A percentile compares a stretch with the other conserved stretches of the same genome.
Evolutionary conservation across 495 filamentous ascomycete genomes (phyloP).

Genomic region (Aspergillus leporis): DNA sequence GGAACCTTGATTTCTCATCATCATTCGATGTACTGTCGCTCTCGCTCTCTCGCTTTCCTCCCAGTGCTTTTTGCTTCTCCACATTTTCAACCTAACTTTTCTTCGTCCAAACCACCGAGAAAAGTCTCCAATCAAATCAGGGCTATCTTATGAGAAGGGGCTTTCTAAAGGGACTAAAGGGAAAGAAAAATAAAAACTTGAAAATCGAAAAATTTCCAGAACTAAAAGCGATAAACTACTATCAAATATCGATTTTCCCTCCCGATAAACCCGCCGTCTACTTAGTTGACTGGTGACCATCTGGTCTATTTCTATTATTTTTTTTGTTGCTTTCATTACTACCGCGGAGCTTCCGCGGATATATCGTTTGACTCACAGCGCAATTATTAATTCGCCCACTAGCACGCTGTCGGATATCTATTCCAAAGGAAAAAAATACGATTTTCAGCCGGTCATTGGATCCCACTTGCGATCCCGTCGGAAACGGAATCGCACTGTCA

Average conservation of each 20-base stretch:
- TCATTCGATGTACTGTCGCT: not conserved
- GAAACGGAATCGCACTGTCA: not conserved
- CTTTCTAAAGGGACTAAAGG: not conserved
- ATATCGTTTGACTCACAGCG: not conserved
- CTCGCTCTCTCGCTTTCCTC: not conserved
- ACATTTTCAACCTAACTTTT: conserved; percentile 1
- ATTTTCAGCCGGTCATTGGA: not conserved
- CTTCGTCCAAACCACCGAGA: not conserved
- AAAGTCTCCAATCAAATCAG: not conserved
- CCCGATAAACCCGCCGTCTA: too few species aligned
- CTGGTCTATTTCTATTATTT: not conserved
- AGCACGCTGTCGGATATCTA: not conserved
- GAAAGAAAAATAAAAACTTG: too few species aligned
- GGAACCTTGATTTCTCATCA: conserved; percentile 1
- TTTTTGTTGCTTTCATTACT: not conserved
- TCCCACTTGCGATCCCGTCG: not conserved
- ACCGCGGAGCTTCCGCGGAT: not conserved
- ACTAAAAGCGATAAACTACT: not conserved
- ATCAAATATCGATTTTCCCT: not conserved
- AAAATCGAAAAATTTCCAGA: not conserved
- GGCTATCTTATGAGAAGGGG: too few species aligned
- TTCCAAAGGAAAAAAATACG: not conserved
- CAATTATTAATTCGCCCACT: not conserved
- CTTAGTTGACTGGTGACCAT: not conserved
- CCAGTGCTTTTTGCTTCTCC: not conserved